These are phyloP conservation scores for Cadophora luteo-olivacea DNA, from an alignment of 2,329 filamentous ascomycete genomes.

Conservation along the genomic window DNA sequence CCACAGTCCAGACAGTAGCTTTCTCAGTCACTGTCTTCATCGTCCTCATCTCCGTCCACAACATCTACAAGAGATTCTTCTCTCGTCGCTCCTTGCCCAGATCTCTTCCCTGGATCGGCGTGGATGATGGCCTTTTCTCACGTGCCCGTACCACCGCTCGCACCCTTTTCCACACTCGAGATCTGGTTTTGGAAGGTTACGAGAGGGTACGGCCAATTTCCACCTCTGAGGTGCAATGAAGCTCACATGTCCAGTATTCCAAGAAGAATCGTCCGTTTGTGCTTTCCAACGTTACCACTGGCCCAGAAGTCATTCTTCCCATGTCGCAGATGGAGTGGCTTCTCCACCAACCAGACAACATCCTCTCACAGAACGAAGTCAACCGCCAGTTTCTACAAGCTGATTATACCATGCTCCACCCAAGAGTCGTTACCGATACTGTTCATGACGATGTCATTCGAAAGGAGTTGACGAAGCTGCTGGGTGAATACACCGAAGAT, in stretches of 20 bases:
- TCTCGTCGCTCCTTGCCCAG: slow-evolving; percentile 26
- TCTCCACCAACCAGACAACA: slow-evolving; percentile 48
- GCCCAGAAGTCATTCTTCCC: slow-evolving; percentile 52
- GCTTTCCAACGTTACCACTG: slow-evolving; percentile 49
- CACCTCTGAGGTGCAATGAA: not conserved
- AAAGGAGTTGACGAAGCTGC: slow-evolving; percentile 47
- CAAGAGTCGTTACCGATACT: slow-evolving; percentile 37
- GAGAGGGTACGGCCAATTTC: slow-evolving; percentile 28
- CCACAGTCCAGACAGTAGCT: not conserved
- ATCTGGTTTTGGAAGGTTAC: slow-evolving; percentile 34
- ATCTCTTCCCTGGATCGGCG: slow-evolving; percentile 33
- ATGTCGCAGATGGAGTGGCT: slow-evolving; percentile 49
- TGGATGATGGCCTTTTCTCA: slow-evolving; percentile 23
- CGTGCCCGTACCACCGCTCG: slow-evolving; percentile 29
- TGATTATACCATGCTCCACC: slow-evolving; percentile 44
- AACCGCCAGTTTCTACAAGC: slow-evolving; percentile 50
- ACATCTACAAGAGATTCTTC: slow-evolving; percentile 30
- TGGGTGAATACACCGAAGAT: slow-evolving; percentile 39
- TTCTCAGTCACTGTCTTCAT: not conserved
- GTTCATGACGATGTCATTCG: slow-evolving; percentile 46
- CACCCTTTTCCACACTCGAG: slow-evolving; percentile 31
- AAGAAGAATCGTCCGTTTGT: slow-evolving; percentile 52
- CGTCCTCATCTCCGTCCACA: not conserved
- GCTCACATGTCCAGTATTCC: slow-evolving; percentile 45
- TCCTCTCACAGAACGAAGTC: slow-evolving; percentile 46